Evolutionary conservation across 192 early-diverging fungal species (phyloP).

Genomic region (Phycomyces nitens): DNA sequence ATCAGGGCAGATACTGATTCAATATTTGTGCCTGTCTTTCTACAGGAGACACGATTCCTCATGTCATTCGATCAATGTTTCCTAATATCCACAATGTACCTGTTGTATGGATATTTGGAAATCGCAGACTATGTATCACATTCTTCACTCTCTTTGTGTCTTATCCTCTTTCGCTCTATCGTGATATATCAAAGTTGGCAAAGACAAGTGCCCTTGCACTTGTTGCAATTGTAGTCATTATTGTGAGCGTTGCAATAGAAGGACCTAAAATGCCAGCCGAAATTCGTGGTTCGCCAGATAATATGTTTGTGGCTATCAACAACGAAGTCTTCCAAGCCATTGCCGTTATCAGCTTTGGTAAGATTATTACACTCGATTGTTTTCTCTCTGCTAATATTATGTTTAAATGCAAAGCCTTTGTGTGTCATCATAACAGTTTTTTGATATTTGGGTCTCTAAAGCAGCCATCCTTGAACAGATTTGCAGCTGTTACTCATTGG

Average conservation of each 20-base stretch:
- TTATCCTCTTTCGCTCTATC: conserved; percentile 81
- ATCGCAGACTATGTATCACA: conserved; percentile 70
- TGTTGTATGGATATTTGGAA: conserved; percentile 60
- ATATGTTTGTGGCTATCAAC: conserved; percentile 38
- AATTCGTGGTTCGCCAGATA: conserved; percentile 44
- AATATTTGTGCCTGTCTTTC: background rate
- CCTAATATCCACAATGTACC: conserved; percentile 49
- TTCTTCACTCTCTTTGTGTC: conserved; percentile 76
- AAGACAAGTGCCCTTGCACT: conserved; percentile 87
- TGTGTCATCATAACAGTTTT: conserved; percentile 95
- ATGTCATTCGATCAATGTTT: conserved; percentile 72
- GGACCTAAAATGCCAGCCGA: conserved; percentile 55
- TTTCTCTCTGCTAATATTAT: background rate
- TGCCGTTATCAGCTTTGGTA: conserved; percentile 88
- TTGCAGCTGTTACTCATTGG: conserved; percentile 78
- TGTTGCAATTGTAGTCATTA: conserved; percentile 75
- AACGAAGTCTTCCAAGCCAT: conserved; percentile 75
- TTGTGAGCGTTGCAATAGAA: conserved; percentile 66
- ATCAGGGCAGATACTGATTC: background rate
- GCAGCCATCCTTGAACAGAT: conserved; percentile 78
- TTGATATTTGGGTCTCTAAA: conserved; percentile 84
- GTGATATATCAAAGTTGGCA: conserved; percentile 85
- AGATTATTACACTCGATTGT: background rate
- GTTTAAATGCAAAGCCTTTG: conserved; percentile 60
- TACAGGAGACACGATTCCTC: conserved; percentile 86